phyloP scores from a whole-genome alignment of 2,329 filamentous ascomycete species.

The Paracorniculantispora psalliotae region DNA sequence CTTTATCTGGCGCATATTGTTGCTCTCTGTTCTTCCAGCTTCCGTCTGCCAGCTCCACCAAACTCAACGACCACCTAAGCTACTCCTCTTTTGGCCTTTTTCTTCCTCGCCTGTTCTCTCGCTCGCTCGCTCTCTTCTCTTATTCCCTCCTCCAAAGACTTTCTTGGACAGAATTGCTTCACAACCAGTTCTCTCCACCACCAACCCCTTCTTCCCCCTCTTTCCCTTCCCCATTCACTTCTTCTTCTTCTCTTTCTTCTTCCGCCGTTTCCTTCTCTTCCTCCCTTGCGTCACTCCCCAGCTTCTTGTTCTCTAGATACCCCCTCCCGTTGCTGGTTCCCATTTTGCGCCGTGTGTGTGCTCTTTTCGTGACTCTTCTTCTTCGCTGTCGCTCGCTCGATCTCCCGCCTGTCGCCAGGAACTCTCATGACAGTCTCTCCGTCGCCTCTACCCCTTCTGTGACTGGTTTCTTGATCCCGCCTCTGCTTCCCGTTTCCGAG shows the following conservation, averaged over 20 bases:
- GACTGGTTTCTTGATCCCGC: neutral
- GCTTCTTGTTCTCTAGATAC: constrained; percentile 9
- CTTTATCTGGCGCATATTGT: too few relatives aligned
- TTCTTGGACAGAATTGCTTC: constrained; percentile 25
- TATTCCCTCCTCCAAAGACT: constrained; percentile 21
- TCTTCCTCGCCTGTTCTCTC: constrained; percentile 12
- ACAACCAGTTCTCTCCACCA: constrained; percentile 19
- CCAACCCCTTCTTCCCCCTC: constrained; percentile 18
- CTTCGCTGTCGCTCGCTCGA: constrained; percentile 9
- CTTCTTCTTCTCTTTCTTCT: constrained; percentile 10
- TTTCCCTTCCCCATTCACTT: constrained; percentile 18
- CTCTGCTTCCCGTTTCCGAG: neutral
- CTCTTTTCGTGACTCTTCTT: neutral
- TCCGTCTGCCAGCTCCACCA: too few relatives aligned
- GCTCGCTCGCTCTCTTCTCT: constrained; percentile 16
- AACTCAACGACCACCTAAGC: neutral
- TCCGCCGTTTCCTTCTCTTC: constrained; percentile 18
- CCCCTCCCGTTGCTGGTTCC: constrained; percentile 3
- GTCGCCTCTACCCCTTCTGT: neutral
- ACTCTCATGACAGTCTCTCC: neutral
- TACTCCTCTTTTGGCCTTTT: constrained; percentile 4
- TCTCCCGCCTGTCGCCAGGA: neutral
- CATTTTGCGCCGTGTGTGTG: neutral
- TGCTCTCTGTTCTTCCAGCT: neutral
- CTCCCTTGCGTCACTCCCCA: constrained; percentile 17